phyloP scores from a whole-genome alignment of 768 basidiomycete species.

The Suillus subluteus region DNA sequence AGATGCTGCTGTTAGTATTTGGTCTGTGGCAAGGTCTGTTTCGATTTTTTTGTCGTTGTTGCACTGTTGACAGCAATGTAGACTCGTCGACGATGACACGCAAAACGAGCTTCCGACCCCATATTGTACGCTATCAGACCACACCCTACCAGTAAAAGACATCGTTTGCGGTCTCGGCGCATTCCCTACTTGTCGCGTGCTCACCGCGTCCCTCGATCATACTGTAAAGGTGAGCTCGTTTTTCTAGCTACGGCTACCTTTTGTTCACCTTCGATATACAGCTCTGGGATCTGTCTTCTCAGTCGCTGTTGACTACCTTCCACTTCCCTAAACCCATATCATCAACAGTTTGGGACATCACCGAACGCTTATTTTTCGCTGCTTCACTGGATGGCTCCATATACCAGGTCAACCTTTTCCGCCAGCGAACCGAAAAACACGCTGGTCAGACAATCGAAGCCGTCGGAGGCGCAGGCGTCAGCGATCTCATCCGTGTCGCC shows the following conservation, averaged over 20 bases:
- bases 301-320: constrained; percentile 82
- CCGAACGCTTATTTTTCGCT: constrained; percentile 89
- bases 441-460: constrained; percentile 63
- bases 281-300: constrained; percentile 83
- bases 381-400: constrained; percentile 76
- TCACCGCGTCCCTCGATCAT: constrained; percentile 86
- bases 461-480: constrained; percentile 67
- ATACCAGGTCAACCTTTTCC: constrained; percentile 80
- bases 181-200: constrained; percentile 75
- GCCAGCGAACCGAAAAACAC: constrained; percentile 57
- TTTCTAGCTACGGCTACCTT: constrained; percentile 17
- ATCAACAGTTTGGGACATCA: constrained; percentile 74
- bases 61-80: constrained; percentile 34
- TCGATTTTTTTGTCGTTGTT: constrained; percentile 10
- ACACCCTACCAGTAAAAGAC: constrained; percentile 88
- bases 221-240: constrained; percentile 74
- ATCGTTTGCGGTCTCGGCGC: constrained; percentile 78
- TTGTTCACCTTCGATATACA: constrained; percentile 32
- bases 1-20: constrained; percentile 87
- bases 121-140: constrained; percentile 83
- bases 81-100: constrained; percentile 74
- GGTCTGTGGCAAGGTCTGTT: constrained; percentile 84
- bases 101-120: constrained; percentile 79
- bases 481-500: constrained; percentile 65
- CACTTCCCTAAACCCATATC: constrained; percentile 80